phyloP scores from a whole-genome alignment of 495 filamentous ascomycete genomes.

The Daldinia caldariorum region DNA sequence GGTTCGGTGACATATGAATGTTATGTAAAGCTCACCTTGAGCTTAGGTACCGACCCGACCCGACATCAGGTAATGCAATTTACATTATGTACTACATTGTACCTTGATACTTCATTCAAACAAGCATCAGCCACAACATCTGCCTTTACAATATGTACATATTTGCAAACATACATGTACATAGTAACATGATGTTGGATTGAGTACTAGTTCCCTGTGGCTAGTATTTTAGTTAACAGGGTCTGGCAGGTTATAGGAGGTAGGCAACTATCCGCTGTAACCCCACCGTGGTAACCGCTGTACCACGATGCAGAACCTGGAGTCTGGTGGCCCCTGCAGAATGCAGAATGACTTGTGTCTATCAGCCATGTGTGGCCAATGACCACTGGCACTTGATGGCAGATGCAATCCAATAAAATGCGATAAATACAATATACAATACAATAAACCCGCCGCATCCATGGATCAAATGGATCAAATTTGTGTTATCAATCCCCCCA shows the following conservation, averaged over 20 bases:
- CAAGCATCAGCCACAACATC: conserved; percentile 3
- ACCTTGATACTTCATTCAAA: neutral
- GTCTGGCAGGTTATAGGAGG: no score
- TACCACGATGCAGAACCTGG: conserved; percentile 19
- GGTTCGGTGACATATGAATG: conserved; percentile 35
- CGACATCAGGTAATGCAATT: no score
- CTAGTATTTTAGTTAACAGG: conserved; percentile 18
- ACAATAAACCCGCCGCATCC: conserved; percentile 7
- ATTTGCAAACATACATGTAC: no score
- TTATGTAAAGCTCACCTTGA: conserved; percentile 13
- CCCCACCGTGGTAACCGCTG: conserved; percentile 23
- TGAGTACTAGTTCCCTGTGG: conserved; percentile 17
- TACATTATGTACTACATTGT: neutral
- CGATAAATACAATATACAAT: no score
- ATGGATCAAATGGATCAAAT: no score
- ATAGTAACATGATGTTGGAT: no score
- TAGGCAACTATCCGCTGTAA: conserved; percentile 14
- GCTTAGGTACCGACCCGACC: neutral
- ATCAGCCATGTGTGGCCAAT: conserved; percentile 15
- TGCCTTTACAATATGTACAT: no score
- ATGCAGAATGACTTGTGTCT: conserved; percentile 44
- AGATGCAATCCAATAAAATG: no score
- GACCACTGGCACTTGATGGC: conserved; percentile 39
- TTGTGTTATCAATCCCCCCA: neutral
- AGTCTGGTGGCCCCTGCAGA: conserved; percentile 40